Evolutionary conservation across 495 filamentous ascomycete species (phyloP), one percentile per base, ranked within the genome.

Genomic region (Talaromyces ruber): DNA sequence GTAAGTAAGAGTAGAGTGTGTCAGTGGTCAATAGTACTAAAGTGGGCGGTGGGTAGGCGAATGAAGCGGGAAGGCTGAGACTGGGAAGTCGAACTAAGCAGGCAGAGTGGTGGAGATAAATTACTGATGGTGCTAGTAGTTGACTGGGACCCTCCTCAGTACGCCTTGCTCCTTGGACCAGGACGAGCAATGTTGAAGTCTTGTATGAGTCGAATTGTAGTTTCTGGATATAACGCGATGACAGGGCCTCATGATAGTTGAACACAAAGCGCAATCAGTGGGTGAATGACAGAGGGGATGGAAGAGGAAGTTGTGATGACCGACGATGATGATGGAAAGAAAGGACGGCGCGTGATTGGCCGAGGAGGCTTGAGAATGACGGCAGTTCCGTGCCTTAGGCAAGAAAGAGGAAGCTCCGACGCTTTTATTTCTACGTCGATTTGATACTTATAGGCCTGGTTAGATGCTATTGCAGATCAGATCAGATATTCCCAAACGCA

Each of bases 41-140:
- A 57, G 26, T 30, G 54, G 29, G 29, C 26, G 26, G 29, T 30
- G 54, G 29, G 54, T 34, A 57, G 54, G 54, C 29, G 54, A 57
- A 57, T 57, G 54, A 57, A 34, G 54, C 54, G 54, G 54, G 54
- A 57, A 57, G 29, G 54, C 54, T 57, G 54, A 57, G 54, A 57
- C 54, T 30, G 53, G 39, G 39, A 45, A 45, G 39, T 45, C 8
- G 43, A 54, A 28, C 51, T 54, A 54, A 54, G 51, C 51, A 26
- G 51, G 51, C 22, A 25, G 26, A 6, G 8, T 25, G 29, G 54
- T 57, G 54, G 54, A 57, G 54, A 57, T 30, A 30, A 34, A 57
- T 30, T 30, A 34, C 29, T 30, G 25, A 21, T 34, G 51, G 51
- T 12, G 6, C 39, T 16, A 21, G n/a, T 26, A 52, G 3, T 26